Percentiles rank a stretch among this genome's conserved stretches.
phyloP scores from a whole-genome alignment of 352 stramenopile genomes.

The Phytophthora sojae region DNA sequence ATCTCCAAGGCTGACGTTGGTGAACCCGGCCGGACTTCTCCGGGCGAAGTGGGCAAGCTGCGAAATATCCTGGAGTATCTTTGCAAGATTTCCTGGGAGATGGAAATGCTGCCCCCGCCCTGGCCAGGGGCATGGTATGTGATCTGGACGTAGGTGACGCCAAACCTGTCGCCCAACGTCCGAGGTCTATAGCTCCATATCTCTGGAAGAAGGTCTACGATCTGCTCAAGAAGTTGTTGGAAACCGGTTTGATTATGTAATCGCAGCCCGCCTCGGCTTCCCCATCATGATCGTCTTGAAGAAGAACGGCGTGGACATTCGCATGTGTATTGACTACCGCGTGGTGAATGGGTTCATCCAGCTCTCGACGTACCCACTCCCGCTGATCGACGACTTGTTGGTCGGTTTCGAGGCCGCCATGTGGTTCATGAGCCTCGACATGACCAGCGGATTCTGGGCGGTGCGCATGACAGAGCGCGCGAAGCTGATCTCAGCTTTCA shows the following conservation, averaged over 20 bases:
- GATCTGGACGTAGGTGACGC: constrained; percentile 3
- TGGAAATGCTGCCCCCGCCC: constrained; percentile 11
- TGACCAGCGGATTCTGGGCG: constrained; percentile 4
- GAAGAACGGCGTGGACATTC: constrained; percentile 8
- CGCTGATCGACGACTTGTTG: constrained; percentile 6
- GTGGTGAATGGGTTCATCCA: constrained; percentile 3
- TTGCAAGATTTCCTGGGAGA: constrained; percentile 5
- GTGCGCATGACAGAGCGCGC: neutral
- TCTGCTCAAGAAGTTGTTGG: neutral
- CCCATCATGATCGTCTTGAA: neutral
- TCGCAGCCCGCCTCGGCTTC: neutral
- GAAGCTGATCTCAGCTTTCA: constrained; percentile 1
- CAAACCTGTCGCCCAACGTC: neutral
- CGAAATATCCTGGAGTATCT: neutral
- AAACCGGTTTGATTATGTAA: neutral
- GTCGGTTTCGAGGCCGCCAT: neutral
- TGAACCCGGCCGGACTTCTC: neutral
- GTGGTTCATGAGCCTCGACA: constrained; percentile 3
- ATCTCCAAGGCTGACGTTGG: constrained; percentile 1
- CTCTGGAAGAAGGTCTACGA: neutral
- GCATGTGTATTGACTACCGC: constrained; percentile 8
- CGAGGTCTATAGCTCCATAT: neutral
- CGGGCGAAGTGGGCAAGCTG: neutral
- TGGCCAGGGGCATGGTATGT: neutral
- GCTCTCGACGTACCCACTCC: neutral